These are phyloP conservation scores for Francoa sonchifolia DNA, from an alignment of 441 rosid species.

Conservation along the genomic window DNA sequence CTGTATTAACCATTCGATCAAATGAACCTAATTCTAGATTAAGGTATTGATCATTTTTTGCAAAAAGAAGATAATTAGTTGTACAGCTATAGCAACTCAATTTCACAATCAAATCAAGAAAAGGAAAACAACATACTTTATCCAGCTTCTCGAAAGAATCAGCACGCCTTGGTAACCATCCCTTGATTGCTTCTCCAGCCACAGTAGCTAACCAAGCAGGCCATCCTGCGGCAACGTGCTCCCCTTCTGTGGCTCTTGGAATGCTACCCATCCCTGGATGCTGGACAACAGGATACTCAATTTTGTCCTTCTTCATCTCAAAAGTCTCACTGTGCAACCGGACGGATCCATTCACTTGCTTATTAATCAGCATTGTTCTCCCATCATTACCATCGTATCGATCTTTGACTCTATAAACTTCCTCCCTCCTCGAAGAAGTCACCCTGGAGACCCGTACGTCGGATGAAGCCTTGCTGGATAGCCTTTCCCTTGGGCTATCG, in stretches of 20 bases:
- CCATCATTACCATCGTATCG: slow-evolving; percentile 46
- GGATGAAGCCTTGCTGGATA: slow-evolving; percentile 44
- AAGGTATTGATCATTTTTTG: no score
- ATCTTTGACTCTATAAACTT: slow-evolving; percentile 41
- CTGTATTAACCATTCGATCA: no score
- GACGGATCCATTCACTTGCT: slow-evolving; percentile 49
- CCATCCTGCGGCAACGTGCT: slow-evolving; percentile 95
- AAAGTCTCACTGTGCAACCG: slow-evolving; percentile 41
- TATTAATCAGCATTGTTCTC: slow-evolving; percentile 44
- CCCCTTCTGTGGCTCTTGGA: slow-evolving; percentile 68
- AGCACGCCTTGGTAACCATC: slow-evolving; percentile 92
- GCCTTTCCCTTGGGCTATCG: slow-evolving; percentile 68
- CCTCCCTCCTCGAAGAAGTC: slow-evolving; percentile 69
- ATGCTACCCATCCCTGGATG: slow-evolving; percentile 53
- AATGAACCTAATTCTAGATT: no score
- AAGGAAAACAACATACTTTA: slow-evolving; percentile 41
- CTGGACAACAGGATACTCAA: slow-evolving; percentile 35
- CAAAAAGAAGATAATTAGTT: no score
- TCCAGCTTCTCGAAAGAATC: slow-evolving; percentile 96
- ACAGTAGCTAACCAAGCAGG: slow-evolving; percentile 92
- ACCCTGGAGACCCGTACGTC: slow-evolving; percentile 53
- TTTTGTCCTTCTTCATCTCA: slow-evolving; percentile 63
- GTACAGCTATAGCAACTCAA: neutral
- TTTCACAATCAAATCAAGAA: slow-evolving; percentile 1
- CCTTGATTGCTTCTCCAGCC: slow-evolving; percentile 90